Conservation (phyloP, 2,329 filamentous ascomycete species). For the Colletotrichum sp. region DNA sequence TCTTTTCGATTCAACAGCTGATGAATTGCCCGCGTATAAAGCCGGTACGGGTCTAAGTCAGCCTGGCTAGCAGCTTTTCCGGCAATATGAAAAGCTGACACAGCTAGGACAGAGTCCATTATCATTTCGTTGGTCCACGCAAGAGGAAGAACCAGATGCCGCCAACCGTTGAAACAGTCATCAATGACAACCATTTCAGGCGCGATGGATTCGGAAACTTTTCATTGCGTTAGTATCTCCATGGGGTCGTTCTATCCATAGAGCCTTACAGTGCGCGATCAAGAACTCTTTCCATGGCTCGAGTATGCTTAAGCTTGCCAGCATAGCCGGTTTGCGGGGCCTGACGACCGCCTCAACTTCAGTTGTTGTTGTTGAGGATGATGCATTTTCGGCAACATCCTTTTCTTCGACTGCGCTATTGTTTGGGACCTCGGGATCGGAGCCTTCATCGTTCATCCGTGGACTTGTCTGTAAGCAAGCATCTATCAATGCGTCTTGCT, state of each 20-base stretch:
- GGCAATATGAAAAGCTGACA: conserved; percentile 27
- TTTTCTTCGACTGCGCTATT: too few species aligned
- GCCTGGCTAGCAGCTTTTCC: not conserved
- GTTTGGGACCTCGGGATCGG: not conserved
- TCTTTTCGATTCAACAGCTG: not conserved
- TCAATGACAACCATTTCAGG: conserved; percentile 27
- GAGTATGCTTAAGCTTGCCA: not conserved
- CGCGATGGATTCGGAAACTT: conserved; percentile 27
- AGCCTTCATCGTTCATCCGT: not conserved
- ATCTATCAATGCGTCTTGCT: not conserved
- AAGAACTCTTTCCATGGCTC: conserved; percentile 7
- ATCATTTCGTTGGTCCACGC: conserved; percentile 25
- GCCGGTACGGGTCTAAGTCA: not conserved
- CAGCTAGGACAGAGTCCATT: conserved; percentile 29
- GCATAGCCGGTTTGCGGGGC: not conserved
- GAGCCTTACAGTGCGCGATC: conserved; percentile 18
- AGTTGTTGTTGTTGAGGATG: not conserved
- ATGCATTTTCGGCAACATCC: not conserved
- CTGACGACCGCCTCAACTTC: too few species aligned
- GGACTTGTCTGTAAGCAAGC: not conserved
- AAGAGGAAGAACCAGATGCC: conserved; percentile 23
- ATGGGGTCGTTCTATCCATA: rapidly evolving
- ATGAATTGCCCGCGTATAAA: not conserved
- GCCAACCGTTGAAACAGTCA: conserved; percentile 24
- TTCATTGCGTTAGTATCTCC: not conserved